phyloP scores from a whole-genome alignment of 148 eudicot genomes.

The Selenicereus undatus region DNA sequence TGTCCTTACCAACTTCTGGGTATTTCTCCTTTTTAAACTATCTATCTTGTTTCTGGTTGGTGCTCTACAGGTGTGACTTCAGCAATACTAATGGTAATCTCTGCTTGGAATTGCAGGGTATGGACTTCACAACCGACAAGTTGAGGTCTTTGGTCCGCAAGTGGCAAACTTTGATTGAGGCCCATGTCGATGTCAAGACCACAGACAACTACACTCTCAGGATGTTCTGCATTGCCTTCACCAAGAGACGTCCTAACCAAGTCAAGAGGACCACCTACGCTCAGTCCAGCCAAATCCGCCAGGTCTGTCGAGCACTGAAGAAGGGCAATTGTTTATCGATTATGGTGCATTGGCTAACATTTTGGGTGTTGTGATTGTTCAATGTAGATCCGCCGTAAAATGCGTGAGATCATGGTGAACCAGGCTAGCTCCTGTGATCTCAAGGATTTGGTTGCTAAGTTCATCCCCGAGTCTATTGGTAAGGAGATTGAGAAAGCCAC shows the following conservation, averaged over 20 bases:
- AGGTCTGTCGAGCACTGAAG: slow-evolving; percentile 22
- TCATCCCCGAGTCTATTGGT: slow-evolving; percentile 82
- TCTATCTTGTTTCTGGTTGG: not conserved
- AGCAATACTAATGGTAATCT: not conserved
- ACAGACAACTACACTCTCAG: slow-evolving; percentile 64
- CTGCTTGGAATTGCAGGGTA: slow-evolving; percentile 37
- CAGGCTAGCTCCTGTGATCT: slow-evolving; percentile 79
- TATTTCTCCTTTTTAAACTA: slow-evolving; percentile 12
- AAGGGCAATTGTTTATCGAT: not conserved
- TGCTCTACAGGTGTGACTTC: not conserved
- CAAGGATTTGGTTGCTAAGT: slow-evolving; percentile 78
- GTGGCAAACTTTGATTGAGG: slow-evolving; percentile 77
- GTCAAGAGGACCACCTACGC: slow-evolving; percentile 76
- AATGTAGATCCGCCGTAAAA: slow-evolving; percentile 73
- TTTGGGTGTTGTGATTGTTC: not conserved
- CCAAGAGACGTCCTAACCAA: slow-evolving; percentile 76
- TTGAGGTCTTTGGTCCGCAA: slow-evolving; percentile 68
- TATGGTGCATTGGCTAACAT: too few species aligned
- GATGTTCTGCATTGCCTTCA: slow-evolving; percentile 80
- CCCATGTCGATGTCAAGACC: slow-evolving; percentile 89
- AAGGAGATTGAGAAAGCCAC: slow-evolving; percentile 88
- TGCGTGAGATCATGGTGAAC: slow-evolving; percentile 83
- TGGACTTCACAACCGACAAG: slow-evolving; percentile 73
- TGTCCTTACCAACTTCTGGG: slow-evolving; percentile 77
- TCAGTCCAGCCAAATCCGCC: slow-evolving; percentile 68